Percentiles rank a stretch among this genome's conserved stretches.
Evolutionary conservation across 2,329 filamentous ascomycete species (phyloP).

Genomic region (Aspergillus pseudoterreus): DNA sequence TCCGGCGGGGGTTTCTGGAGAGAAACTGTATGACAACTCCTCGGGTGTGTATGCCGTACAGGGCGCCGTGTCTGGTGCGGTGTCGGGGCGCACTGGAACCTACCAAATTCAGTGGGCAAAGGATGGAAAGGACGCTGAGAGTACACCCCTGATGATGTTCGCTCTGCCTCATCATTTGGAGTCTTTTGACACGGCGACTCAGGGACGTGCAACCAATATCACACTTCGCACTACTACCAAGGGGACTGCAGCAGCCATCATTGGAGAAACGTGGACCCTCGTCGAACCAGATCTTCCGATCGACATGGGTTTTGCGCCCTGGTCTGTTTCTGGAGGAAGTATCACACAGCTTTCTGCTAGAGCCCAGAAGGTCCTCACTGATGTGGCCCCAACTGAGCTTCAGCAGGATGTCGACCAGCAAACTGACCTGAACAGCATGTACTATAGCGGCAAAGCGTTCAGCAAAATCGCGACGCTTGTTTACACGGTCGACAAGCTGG

Average conservation of each 20-base stretch:
- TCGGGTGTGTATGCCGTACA: conserved; percentile 70
- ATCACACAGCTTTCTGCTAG: conserved; percentile 38
- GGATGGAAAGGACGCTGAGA: conserved; percentile 57
- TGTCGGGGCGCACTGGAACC: conserved; percentile 55
- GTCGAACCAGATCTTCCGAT: conserved; percentile 68
- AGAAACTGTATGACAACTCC: conserved; percentile 69
- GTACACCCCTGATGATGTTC: conserved; percentile 69
- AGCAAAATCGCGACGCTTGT: conserved; percentile 72
- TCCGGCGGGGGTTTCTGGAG: conserved; percentile 54
- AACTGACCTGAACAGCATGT: conserved; percentile 79
- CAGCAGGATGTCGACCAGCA: conserved; percentile 71
- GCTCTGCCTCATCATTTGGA: conserved; percentile 80
- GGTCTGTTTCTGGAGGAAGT: conserved; percentile 53
- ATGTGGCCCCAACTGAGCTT: conserved; percentile 68
- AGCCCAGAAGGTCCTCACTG: conserved; percentile 58
- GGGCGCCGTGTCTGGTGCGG: conserved; percentile 61
- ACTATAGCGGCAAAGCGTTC: conserved; percentile 83
- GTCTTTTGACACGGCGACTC: conserved; percentile 63
- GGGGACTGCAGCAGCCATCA: conserved; percentile 69
- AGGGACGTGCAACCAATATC: conserved; percentile 50
- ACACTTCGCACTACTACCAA: conserved; percentile 79
- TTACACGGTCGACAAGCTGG: conserved; percentile 61
- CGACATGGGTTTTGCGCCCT: conserved; percentile 74
- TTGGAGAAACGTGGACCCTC: conserved; percentile 74
- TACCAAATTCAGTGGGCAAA: conserved; percentile 76